Evolutionary conservation across 2,329 filamentous ascomycete species (phyloP), one percentile per base, ranked within the genome.

Genomic region (Coniella vitis): DNA sequence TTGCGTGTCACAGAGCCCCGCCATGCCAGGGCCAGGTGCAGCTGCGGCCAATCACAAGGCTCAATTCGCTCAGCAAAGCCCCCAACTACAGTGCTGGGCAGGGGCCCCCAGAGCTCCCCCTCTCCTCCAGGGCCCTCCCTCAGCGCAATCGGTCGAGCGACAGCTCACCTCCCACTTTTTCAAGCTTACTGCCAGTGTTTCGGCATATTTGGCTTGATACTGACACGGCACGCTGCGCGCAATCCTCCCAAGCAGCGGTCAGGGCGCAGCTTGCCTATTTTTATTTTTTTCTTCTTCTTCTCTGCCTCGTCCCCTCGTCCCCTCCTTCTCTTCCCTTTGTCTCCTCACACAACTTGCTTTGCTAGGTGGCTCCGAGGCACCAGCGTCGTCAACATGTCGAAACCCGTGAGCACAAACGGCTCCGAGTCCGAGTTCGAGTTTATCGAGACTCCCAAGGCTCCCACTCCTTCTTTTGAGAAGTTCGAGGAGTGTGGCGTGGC

Each of bases 371-470:
- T 48, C 21, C 32, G 41, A 37, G 40, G 37, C 38, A 48, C 20
- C 45, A 32, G 34, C 21, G 48, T 37, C 40, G 48, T 37, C 66
- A 73, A 60, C 60, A 73, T 75, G 67, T 75, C 73, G 52, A 73
- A 75, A 57, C 60, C 70, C 53, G 64, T 68, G 57, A 73, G 71
- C 60, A 61, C 63, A 58, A 72, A 69, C 62, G 69, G 69, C 66
- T 73, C 68, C 54, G 72, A 73, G 65, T 70, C 70, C 57, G 69
- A 73, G 56, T 85, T 86, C 64, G 81, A 86, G 66, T 87, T 84
- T 65, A 76, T 78, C 61, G 69, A 76, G 58, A 79, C 76, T 60
- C 76, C 76, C 31, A 72, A 71, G 60, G 72, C 72, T 57, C 65
- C 69, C 40, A 65, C 69, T 49, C 67, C 72, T 45, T 69, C 69